Evolutionary conservation across 176 grass and related monocot species (phyloP), one percentile per base, ranked within the genome.

Genomic region (Musa beccarii): DNA sequence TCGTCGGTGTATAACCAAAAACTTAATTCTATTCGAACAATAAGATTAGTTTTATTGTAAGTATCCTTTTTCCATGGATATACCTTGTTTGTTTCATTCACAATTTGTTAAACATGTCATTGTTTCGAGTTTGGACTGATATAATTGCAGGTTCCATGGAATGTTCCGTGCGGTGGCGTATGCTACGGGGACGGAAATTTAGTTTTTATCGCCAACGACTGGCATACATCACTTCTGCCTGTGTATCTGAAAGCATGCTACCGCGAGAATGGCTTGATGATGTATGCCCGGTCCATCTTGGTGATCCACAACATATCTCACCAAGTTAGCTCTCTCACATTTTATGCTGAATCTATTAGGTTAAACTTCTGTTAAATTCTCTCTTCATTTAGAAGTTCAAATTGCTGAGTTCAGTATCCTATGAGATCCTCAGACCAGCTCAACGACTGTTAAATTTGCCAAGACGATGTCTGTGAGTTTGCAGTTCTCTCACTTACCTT

Each of bases 221-320:
- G 89, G 92, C 92, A 96, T 80, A 96, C 89, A 12, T 89, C 92
- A 78, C 80, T 96, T 34, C 77, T 96, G 22, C 89, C 92, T 0
- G 87, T 96, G 43, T 92, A 96, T 89, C 79, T 96, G 3, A 96
- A 96, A 72, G 92, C 89, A 26, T 96, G 89, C 63, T 96, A 96
- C 72, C 89, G 92, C 68, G 92, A 96, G 80, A 96, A 96, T 76
- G 89, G 92, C 61, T 72, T 89, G 76, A 96, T 96, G 92, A 85
- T 82, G 51, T 96, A 81, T 86, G 26, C 85, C 50, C 84, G 92
- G 14, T 96, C 92, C 77, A 73, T 92, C 69, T 83, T 96, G 25
- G 89, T 96, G 81, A 96, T 96, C 79, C 92, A 96, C 68, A 96
- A 92, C 81, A 89, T 96, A 50, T 86, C 92, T 70, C 92, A 96